Evolutionary conservation across 2,329 filamentous ascomycete species (phyloP), one percentile per base, ranked within the genome.

Genomic region (Colletotrichum sp.): DNA sequence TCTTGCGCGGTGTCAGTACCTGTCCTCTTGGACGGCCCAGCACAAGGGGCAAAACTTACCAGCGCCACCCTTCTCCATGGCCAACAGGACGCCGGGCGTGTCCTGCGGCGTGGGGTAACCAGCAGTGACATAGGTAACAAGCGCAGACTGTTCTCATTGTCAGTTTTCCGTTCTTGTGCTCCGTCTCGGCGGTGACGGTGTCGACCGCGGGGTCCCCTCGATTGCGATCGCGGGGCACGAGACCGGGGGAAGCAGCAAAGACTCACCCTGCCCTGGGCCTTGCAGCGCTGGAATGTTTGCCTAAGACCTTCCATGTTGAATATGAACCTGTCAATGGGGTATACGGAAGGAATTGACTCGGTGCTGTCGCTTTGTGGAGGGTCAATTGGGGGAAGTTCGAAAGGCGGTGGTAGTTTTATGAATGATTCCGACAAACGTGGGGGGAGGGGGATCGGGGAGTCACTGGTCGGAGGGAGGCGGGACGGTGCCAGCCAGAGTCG

Each of bases 101-200:
- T 95, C 93, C 80, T 94, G 91, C n/a, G 93, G 89, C 44, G 91
- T 94, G 19, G 97, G 97, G 83, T 93, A 99, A 72, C 97, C 97
- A 74, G 96, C 96, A 30, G 97, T 99, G 83, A 98, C 95, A 89
- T 99, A 99, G 32, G 96, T 96, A 78, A 99, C 95, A 77, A 99
- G 90, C 67, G 97, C 96, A 79, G 95, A 89, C 91, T 97, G 84
- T 78, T 82, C 28, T 12, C 16, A 39, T n/a, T 15, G 27, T 64
- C 22, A 68, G 74, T 61, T 25, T 6, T 22, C 8, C 57, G 28
- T 65, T 65, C 32, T 27, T 64, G 25, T 32, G 22, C 27, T 19
- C 57, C 48, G 16, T 66, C 60, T 48, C 28, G 65, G 60, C 61
- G 67, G 36, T 70, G 32, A 67, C 16, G 25, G 22, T 6, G 34